These are phyloP conservation scores for Candida pini DNA, from an alignment of 805 yeast genomes.

Conservation along the genomic window DNA sequence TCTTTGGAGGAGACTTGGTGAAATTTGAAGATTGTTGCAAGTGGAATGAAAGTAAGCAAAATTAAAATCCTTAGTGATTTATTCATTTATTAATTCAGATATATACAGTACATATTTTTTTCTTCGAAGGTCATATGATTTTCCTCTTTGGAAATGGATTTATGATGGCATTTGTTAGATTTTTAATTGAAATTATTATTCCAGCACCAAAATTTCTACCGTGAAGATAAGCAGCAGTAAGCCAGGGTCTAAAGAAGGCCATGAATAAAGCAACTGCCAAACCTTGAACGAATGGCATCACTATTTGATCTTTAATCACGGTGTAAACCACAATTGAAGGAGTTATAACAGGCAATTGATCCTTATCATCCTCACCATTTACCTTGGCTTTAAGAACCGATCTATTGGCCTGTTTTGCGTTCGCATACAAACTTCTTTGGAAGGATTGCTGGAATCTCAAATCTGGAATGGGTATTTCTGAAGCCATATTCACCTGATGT, in stretches of 20 bases:
- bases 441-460: slow-evolving; percentile 63
- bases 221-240: slow-evolving; percentile 17
- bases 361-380: slow-evolving; percentile 4
- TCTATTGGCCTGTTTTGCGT: slow-evolving; percentile 14
- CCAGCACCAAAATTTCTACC: slow-evolving; percentile 21
- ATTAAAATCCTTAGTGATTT: too few relatives aligned
- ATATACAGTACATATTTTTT: too few relatives aligned
- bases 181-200: slow-evolving; percentile 10
- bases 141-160: slow-evolving; percentile 5
- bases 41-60: slow-evolving; percentile 51
- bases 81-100: too few relatives aligned
- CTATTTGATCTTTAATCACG: slow-evolving; percentile 44
- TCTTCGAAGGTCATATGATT: neutral
- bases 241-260: slow-evolving; percentile 31
- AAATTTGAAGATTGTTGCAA: slow-evolving; percentile 65
- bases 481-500: too few relatives aligned
- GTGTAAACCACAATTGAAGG: slow-evolving; percentile 42
- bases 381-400: slow-evolving; percentile 8
- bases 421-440: slow-evolving; percentile 30
- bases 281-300: slow-evolving; percentile 56
- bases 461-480: slow-evolving; percentile 44
- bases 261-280: slow-evolving; percentile 37
- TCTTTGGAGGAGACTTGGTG: slow-evolving; percentile 86
- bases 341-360: slow-evolving; percentile 28
- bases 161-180: slow-evolving; percentile 6